These are phyloP conservation scores for Phytopythium delawarense DNA, from an alignment of 352 stramenopile genomes.

Conservation along the genomic window DNA sequence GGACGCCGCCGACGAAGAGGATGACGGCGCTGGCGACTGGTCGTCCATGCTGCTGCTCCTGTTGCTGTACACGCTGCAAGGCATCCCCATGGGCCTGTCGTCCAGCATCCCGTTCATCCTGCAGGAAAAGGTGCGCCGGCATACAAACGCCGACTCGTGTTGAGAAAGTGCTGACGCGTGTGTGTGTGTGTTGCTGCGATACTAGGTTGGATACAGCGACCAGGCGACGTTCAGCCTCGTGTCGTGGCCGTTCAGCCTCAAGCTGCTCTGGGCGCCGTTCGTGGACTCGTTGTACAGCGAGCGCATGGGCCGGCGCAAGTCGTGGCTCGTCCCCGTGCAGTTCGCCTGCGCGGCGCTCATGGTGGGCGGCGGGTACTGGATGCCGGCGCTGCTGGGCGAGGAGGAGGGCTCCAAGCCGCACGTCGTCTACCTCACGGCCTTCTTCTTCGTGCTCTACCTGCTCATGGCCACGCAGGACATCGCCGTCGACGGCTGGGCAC, in stretches of 20 bases:
- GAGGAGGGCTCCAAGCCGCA: slow-evolving; percentile 76
- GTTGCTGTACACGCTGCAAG: slow-evolving; percentile 98
- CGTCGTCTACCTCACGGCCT: slow-evolving; percentile 91
- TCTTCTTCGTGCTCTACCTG: slow-evolving; percentile 98
- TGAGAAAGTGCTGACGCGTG: neutral
- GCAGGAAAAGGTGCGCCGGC: slow-evolving; percentile 87
- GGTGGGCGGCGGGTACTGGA: slow-evolving; percentile 85
- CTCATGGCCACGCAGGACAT: slow-evolving; percentile 99
- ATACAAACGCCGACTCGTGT: neutral
- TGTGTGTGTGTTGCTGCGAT: neutral
- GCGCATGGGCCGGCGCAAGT: slow-evolving; percentile 92
- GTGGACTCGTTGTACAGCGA: slow-evolving; percentile 94
- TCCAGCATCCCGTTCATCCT: slow-evolving; percentile 98
- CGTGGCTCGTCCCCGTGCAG: slow-evolving; percentile 97
- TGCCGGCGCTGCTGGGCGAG: slow-evolving; percentile 86
- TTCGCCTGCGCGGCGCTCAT: slow-evolving; percentile 95
- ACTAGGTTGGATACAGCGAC: slow-evolving; percentile 91
- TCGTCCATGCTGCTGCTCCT: slow-evolving; percentile 91
- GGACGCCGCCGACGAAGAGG: slow-evolving; percentile 13
- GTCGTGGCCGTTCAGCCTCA: slow-evolving; percentile 98
- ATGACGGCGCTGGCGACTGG: slow-evolving; percentile 58
- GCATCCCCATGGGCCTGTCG: slow-evolving; percentile 98
- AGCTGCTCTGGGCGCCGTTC: slow-evolving; percentile 98
- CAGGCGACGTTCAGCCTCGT: slow-evolving; percentile 98
- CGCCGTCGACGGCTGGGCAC: slow-evolving; percentile 99